Evolutionary conservation across 805 yeast genomes (phyloP), one percentile per base, ranked within the genome.

Genomic region (Ogataea siamensis): DNA sequence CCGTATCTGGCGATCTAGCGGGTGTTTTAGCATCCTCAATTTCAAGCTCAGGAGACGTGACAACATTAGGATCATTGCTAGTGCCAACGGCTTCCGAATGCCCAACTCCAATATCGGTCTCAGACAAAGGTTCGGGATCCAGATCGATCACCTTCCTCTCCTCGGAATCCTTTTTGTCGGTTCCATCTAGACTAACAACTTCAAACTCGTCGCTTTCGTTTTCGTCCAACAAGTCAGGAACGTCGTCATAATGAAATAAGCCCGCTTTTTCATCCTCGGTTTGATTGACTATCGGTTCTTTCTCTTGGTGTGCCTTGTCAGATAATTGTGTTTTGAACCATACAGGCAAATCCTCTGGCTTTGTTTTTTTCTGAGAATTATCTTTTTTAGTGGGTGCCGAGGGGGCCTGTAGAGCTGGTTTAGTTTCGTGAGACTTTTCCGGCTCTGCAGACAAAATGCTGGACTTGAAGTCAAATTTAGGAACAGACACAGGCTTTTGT

Each of bases 181-280:
- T n/a, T n/a, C n/a, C n/a, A n/a, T n/a, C n/a, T n/a, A n/a, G n/a
- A n/a, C n/a, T n/a, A 12, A 8, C 12, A 13, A 39, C 13, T n/a
- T 40, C 45, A 13, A 24, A 35, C 12, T 22, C 41, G 5, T 17
- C 34, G 14, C 28, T 39, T 5, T 7, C 25, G 8, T 22, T 11
- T 22, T 18, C 28, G 10, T 45, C 55, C 10, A 45, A 34, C 29
- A 58, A 51, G 21, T 58, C 66, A 36, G 63, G 64, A 1, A 75
- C 73, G 40, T 74, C 79, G 28, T 58, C 56, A 73, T 76, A 76
- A 0, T 79, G 61, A 4, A 76, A 64, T 33, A 78, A 53, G 0
- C 80, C 81, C 1, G 68, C 71, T 29, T 62, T 60, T 40, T 72
- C 76, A 32, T 70, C 72, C 19, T 63, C 69, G 3, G 65, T 59